Base-by-base conservation (phyloP, 2,329 filamentous ascomycete genomes). In the Coniochaeta hoffmannii region DNA sequence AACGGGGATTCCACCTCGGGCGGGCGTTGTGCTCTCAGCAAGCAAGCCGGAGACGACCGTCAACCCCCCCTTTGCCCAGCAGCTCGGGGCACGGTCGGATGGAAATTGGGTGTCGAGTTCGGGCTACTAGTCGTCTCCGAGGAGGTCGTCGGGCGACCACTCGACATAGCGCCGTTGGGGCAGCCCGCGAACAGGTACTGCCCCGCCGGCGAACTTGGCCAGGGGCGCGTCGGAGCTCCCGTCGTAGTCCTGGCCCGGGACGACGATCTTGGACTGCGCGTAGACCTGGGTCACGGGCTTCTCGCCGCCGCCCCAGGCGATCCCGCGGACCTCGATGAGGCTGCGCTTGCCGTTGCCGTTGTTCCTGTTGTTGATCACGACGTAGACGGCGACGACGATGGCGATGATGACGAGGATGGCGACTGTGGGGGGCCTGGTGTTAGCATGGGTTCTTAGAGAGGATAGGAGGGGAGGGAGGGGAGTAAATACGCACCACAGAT, bases 401-500 rank as follows among this genome's bases (percentile, higher is more conserved):
- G 76, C 76, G 46, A 83, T 72, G 50, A 84, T 69, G 53, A 77
- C 62, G 46, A 84, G 70, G 53, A 84, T 80, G 51, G 70, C 68
- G 46, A 83, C 78, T 81, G 19, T 30, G n/a, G 12, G 15, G 14
- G 30, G 17, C 2, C n/a, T 11, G 4, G 17, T 41, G 30, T 31
- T 31, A 51, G 49, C n/a, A 24, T 28, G 9, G 14, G 7, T 24
- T 22, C 17, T 28, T 50, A n/a, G 5, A 34, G 4, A 51, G 24
- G 17, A 51, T 19, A 28, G 22, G 14, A 30, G 4, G 24, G 15
- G 11, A 5, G 30, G 28, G 10, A 51, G 14, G 12, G 28, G 28
- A 28, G 12, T n/a, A n/a, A 30, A 34, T 15, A 72, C 80, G 63
- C 76, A 83, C 80, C 74, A 63, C 79, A 75, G 66, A 97, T 90